Evolutionary conservation across 2,329 filamentous ascomycete species (phyloP), one percentile per base, ranked within the genome.

Genomic region (Fusarium bulbicola): DNA sequence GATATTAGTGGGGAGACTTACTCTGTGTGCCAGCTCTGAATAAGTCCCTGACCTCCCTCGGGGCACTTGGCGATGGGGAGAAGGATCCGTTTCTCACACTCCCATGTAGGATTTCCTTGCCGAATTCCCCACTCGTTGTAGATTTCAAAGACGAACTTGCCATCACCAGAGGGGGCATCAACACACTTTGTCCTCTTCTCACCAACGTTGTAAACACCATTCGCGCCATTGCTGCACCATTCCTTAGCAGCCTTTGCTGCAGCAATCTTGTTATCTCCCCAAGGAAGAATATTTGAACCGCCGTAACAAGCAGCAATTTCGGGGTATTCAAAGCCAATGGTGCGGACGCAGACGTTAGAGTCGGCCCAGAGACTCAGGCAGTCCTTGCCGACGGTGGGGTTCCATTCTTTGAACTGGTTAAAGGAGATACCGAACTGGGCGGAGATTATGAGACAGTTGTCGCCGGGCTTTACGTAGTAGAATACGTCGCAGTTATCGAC

Each of bases 101-200:
- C n/a, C n/a, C n/a, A n/a, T n/a, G n/a, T n/a, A n/a, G n/a, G n/a
- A n/a, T n/a, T n/a, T n/a, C n/a, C n/a, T n/a, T n/a, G n/a, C n/a
- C n/a, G n/a, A n/a, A n/a, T n/a, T n/a, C 72, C 71, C 11, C 54
- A 68, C 8, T 63, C 43, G 3, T 70, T 74, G 36, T 42, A 39
- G n/a, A 56, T 30, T 21, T 37, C 28, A 13, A 68, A 74, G 24
- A 60, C 3, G 15, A 74, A 63, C 18, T 68, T 72, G 5, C 73
- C 68, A 11, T 24, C 14, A 1, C 71, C 68, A 0, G 54, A 61
- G 0, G 68, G 72, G 2, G 72, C 63, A 21, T 74, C 37, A 6
- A 69, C 30, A 12, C 72, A 74, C 9, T 36, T 66, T 1, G 36
- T 36, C 36, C 46, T 69, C 24, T 28, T 39, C 39, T 74, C 61